These are phyloP conservation scores for Dalbergia cultrata DNA, from an alignment of 306 rosid genomes.

Conservation along the genomic window DNA sequence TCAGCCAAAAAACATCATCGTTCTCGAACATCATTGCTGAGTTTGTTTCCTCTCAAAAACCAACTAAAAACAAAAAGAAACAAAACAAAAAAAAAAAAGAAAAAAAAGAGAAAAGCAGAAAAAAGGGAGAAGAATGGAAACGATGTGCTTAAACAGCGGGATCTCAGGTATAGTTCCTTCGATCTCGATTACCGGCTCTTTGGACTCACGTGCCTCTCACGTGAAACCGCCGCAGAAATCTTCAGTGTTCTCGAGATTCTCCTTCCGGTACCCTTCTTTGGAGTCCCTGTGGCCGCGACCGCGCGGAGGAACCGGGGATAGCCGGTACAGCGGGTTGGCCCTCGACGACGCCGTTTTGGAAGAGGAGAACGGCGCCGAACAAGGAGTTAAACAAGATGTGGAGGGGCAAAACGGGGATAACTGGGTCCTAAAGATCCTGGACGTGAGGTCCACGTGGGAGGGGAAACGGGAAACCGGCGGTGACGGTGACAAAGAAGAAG, in stretches of 20 bases:
- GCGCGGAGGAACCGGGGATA: slow-evolving; percentile 39
- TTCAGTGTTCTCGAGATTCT: slow-evolving; percentile 66
- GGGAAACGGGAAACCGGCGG: slow-evolving; percentile 48
- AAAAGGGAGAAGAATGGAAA: slow-evolving; percentile 56
- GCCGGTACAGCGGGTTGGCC: slow-evolving; percentile 61
- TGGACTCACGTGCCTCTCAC: slow-evolving; percentile 70
- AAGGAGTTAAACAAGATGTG: not conserved
- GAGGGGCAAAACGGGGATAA: slow-evolving; percentile 62
- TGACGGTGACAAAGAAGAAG: slow-evolving; percentile 4
- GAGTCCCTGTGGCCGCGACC: slow-evolving; percentile 74
- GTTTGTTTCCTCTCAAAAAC: not conserved
- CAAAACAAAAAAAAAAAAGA: not conserved
- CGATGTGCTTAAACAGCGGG: slow-evolving; percentile 68
- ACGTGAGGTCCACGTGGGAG: slow-evolving; percentile 71
- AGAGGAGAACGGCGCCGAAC: slow-evolving; percentile 41
- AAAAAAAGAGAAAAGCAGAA: not conserved
- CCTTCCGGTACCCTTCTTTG: slow-evolving; percentile 65
- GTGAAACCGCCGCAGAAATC: slow-evolving; percentile 52
- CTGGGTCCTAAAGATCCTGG: slow-evolving; percentile 88
- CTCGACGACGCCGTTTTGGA: slow-evolving; percentile 74
- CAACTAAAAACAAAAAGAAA: not conserved
- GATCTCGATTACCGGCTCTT: slow-evolving; percentile 60
- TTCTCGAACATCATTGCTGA: slow-evolving; percentile 23
- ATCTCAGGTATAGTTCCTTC: slow-evolving; percentile 62
- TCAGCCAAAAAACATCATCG: not conserved